Percentiles rank a stretch among this genome's conserved stretches.
Evolutionary conservation across 345 rosid genomes (phyloP).

Genomic region (Heritiera littoralis): DNA sequence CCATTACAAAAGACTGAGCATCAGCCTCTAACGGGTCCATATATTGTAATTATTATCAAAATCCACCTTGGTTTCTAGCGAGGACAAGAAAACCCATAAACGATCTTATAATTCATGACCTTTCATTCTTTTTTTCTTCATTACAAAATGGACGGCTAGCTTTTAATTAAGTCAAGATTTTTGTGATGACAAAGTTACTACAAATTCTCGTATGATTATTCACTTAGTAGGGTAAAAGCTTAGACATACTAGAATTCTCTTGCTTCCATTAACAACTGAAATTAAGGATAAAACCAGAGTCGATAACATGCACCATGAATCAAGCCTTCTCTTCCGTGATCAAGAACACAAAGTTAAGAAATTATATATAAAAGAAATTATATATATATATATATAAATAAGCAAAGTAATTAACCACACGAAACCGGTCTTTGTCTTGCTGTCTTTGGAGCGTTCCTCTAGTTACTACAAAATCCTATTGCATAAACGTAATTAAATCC

Average conservation of each 20-base stretch:
- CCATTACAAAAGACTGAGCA: neutral
- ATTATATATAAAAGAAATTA: neutral
- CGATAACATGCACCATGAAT: conserved; percentile 20
- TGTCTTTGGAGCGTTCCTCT: conserved; percentile 45
- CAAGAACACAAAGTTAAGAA: neutral
- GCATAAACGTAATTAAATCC: conserved; percentile 15
- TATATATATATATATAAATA: no score
- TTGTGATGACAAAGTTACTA: neutral
- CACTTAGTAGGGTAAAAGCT: neutral
- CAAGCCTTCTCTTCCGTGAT: conserved; percentile 28
- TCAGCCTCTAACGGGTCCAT: neutral
- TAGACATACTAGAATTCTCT: neutral
- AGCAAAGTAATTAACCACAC: conserved; percentile 23
- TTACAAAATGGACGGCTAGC: neutral
- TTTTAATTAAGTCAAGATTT: neutral
- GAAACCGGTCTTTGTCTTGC: conserved; percentile 35
- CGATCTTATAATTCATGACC: neutral
- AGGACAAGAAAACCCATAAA: conserved; percentile 6
- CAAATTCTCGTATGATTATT: neutral
- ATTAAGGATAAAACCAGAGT: neutral
- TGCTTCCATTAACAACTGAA: neutral
- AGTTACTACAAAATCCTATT: conserved; percentile 21
- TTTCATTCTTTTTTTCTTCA: neutral
- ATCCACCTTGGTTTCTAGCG: conserved; percentile 14
- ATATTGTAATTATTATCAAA: neutral